Evolutionary conservation across 2,329 filamentous ascomycete species (phyloP), one percentile per base, ranked within the genome.

Genomic region (Ceratocystis lukuohia): DNA sequence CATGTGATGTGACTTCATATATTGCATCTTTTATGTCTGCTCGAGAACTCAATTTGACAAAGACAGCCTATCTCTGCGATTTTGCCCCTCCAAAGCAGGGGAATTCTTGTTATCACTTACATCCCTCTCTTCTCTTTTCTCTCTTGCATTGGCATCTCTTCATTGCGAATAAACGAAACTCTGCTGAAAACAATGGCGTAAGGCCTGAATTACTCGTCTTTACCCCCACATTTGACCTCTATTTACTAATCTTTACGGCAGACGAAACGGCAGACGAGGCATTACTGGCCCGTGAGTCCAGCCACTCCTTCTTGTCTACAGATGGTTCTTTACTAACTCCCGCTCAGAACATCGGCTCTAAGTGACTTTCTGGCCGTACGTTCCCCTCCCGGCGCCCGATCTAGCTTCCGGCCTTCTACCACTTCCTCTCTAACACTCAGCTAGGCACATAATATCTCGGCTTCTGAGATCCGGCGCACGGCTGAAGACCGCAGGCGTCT

Each of bases 381-480:
- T 70, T 56, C 3, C 6, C 53, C 8, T 57, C 44, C 50, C 1
- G 41, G 4, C 44, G 10, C 44, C 8, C 41, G 2, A 5, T 12
- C 22, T 7, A 4, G 5, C 7, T 17, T 5, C 8, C 12, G 10
- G 10, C 37, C 37, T 41, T 41, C 37, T 12, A 41, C 37, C 10
- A 4, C 4, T 22, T 22, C 17, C 33, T 22, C n/a, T 33, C 65
- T 53, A 50, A 41, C 45, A 50, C 56, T 62, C 37, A 28, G 17
- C 20, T 45, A 87, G 82, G 84, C 87, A 1, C 86, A 89, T 74
- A 89, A 89, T 71, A 91, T 91, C 70, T 89, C 84, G 25, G 81
- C 83, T 1, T 74, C 77, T 33, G 79, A 82, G 67, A 85, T 85
- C 66, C 77, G 79, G 45, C 73, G 76, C 22, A 77, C 81, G 69